These are phyloP conservation scores for Hortaea sp. DNA, from an alignment of 2,329 filamentous ascomycete genomes.

Conservation along the genomic window DNA sequence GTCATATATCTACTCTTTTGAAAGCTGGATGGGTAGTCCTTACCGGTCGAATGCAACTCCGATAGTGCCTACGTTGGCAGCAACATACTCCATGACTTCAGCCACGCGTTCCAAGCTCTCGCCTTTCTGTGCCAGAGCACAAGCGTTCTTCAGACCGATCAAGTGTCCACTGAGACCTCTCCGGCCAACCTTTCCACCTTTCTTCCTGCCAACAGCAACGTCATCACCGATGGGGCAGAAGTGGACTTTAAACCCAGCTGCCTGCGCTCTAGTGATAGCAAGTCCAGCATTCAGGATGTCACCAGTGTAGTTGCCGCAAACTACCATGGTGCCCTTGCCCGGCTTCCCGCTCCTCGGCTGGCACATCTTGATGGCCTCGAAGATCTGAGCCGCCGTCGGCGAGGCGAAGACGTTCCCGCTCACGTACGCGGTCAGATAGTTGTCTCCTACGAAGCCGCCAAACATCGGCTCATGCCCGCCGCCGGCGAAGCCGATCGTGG, in stretches of 20 bases:
- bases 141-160: constrained; percentile 50
- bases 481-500: constrained; percentile 28
- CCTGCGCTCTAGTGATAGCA: constrained; percentile 48
- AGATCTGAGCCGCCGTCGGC: constrained; percentile 53
- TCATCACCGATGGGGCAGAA: constrained; percentile 57
- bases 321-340: constrained; percentile 43
- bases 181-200: constrained; percentile 48
- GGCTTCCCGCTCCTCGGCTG: constrained; percentile 33
- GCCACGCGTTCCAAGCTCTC: constrained; percentile 24
- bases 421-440: constrained; percentile 52
- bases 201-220: constrained; percentile 50
- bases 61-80: constrained; percentile 26
- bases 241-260: constrained; percentile 43
- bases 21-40: neutral
- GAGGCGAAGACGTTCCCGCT: constrained; percentile 55
- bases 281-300: constrained; percentile 54
- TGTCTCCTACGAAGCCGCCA: constrained; percentile 53
- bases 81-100: constrained; percentile 29
- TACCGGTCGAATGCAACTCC: constrained; percentile 27
- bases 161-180: constrained; percentile 54
- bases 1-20: neutral
- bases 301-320: constrained; percentile 57
- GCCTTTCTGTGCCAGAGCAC: constrained; percentile 37
- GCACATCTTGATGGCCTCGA: constrained; percentile 47
- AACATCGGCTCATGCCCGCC: constrained; percentile 48